phyloP scores from a whole-genome alignment of 345 rosid species.

The Arabis alpina region DNA sequence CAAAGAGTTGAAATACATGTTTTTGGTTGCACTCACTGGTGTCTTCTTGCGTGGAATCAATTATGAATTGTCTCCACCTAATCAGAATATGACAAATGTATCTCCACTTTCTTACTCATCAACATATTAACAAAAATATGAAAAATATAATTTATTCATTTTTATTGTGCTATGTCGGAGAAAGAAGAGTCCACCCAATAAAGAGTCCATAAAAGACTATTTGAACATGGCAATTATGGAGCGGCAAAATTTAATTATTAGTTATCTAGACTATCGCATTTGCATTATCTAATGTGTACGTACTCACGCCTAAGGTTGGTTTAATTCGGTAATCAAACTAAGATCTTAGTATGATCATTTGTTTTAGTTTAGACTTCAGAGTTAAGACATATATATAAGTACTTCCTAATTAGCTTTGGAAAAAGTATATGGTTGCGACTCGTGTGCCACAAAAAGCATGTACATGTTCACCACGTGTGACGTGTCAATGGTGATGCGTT shows the following conservation, averaged over 20 bases:
- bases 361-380: not conserved
- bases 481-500: not conserved
- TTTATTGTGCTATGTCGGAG: conserved; percentile 31
- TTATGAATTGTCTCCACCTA: conserved; percentile 33
- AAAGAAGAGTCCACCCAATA: conserved; percentile 36
- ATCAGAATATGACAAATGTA: conserved; percentile 40
- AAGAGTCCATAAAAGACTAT: conserved; percentile 14
- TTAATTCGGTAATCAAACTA: conserved; percentile 3
- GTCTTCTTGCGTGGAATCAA: conserved; percentile 43
- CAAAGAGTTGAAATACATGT: conserved; percentile 28
- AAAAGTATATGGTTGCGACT: conserved; percentile 9
- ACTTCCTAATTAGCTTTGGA: not conserved
- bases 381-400: not conserved
- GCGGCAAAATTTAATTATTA: conserved; percentile 11
- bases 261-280: not conserved
- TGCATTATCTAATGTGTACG: not conserved
- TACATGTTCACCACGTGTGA: too few relatives aligned
- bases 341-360: too few relatives aligned
- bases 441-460: conserved; percentile 6
- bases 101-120: conserved; percentile 12
- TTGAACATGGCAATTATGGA: conserved; percentile 28
- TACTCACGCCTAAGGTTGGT: not conserved
- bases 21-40: conserved; percentile 37
- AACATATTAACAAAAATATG: conserved; percentile 8
- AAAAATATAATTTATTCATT: not conserved